These are phyloP conservation scores for Westerdykella aurantiaca DNA, from an alignment of 2,329 filamentous ascomycete genomes.

Conservation along the genomic window DNA sequence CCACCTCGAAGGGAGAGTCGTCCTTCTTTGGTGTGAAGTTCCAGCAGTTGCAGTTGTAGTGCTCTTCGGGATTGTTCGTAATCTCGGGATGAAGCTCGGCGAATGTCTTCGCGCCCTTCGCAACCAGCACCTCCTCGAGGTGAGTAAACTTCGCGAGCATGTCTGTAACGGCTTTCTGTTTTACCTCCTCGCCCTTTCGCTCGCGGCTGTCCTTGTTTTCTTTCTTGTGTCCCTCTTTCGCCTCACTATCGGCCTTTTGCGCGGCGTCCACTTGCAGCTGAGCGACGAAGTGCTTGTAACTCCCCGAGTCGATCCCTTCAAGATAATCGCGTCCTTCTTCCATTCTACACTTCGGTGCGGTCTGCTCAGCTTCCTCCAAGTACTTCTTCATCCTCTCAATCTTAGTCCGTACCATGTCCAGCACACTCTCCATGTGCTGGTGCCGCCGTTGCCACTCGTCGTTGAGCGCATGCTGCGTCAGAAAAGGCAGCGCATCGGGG, in stretches of 20 bases:
- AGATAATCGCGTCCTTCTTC: constrained; percentile 49
- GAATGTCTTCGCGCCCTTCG: constrained; percentile 62
- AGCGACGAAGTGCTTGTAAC: constrained; percentile 57
- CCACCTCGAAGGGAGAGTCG: constrained; percentile 43
- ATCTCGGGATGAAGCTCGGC: constrained; percentile 53
- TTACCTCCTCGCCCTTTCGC: constrained; percentile 43
- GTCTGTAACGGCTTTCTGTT: constrained; percentile 50
- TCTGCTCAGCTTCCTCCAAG: constrained; percentile 12
- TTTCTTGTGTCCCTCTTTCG: constrained; percentile 27
- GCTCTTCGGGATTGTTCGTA: constrained; percentile 6
- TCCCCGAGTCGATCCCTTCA: constrained; percentile 44
- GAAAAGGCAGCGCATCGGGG: constrained; percentile 53
- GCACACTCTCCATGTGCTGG: constrained; percentile 43
- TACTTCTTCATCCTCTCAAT: constrained; percentile 49
- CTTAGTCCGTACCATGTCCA: constrained; percentile 57
- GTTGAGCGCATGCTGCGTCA: constrained; percentile 24
- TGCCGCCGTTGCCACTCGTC: constrained; percentile 34
- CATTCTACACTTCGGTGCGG: constrained; percentile 29
- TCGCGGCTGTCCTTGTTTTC: constrained; percentile 12
- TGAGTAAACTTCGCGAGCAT: constrained; percentile 49
- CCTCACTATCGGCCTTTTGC: constrained; percentile 33
- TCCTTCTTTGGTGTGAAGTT: constrained; percentile 5
- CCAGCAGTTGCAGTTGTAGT: constrained; percentile 14
- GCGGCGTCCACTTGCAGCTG: constrained; percentile 37
- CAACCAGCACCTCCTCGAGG: constrained; percentile 51